Evolutionary conservation across 768 basidiomycete species (phyloP).

Genomic region (Infundibulicybe gibba): DNA sequence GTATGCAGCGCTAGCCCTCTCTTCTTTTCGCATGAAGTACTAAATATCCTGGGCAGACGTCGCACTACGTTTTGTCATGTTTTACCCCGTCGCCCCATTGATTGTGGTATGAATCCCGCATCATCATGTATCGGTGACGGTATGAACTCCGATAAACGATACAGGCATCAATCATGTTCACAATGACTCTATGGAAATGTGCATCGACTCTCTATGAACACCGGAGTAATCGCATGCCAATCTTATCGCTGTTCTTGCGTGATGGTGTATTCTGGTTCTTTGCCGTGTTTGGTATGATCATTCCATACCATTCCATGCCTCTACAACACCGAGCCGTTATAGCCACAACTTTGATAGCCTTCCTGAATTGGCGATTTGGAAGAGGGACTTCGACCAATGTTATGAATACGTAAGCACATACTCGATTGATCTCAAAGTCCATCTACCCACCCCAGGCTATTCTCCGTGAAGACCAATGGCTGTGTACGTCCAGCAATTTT

Average conservation of each 20-base stretch:
- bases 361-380: background rate
- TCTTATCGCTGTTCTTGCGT: slow-evolving; percentile 2
- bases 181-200: slow-evolving; percentile 4
- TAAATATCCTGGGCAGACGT: too few relatives aligned
- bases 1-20: too few relatives aligned
- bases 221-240: background rate
- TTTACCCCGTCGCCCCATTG: too few relatives aligned
- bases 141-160: too few relatives aligned
- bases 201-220: background rate
- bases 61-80: too few relatives aligned
- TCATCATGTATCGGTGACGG: too few relatives aligned
- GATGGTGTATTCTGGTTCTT: slow-evolving; percentile 9
- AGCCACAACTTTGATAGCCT: background rate
- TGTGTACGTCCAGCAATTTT: background rate
- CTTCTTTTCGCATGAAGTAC: too few relatives aligned
- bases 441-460: background rate
- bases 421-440: background rate
- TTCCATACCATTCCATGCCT: background rate
- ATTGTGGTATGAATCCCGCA: too few relatives aligned
- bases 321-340: background rate
- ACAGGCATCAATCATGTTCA: slow-evolving; percentile 4
- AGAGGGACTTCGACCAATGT: background rate
- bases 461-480: background rate
- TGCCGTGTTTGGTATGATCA: slow-evolving; percentile 3
- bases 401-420: background rate